Conservation (phyloP, 2,329 filamentous ascomycete species). For the Aspergillus hiratsukae region DNA sequence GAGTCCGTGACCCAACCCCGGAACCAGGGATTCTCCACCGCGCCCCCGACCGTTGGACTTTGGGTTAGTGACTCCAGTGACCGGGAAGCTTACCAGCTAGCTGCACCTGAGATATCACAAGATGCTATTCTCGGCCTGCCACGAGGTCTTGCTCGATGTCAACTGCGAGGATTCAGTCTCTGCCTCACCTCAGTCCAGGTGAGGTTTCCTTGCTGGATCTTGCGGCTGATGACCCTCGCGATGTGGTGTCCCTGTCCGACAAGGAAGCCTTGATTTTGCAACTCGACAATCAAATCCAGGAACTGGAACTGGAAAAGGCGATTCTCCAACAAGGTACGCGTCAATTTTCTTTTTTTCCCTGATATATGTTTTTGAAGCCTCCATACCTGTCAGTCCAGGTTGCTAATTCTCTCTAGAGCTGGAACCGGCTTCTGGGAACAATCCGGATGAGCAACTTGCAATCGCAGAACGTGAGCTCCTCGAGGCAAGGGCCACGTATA, state of each 20-base stretch:
- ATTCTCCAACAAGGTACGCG: slow-evolving; percentile 50
- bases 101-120: slow-evolving; percentile 23
- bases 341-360: neutral
- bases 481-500: slow-evolving; percentile 65
- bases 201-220: slow-evolving; percentile 38
- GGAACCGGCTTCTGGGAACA: slow-evolving; percentile 44
- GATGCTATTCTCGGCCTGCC: slow-evolving; percentile 20
- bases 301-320: slow-evolving; percentile 67
- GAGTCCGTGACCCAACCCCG: slow-evolving; percentile 10
- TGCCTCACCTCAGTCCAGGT: slow-evolving; percentile 29
- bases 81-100: slow-evolving; percentile 4
- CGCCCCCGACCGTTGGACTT: slow-evolving; percentile 6
- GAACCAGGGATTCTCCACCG: slow-evolving; percentile 14
- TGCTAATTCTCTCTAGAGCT: slow-evolving; percentile 17
- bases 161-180: slow-evolving; percentile 23
- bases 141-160: slow-evolving; percentile 33
- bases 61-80: neutral
- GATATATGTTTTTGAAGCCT: neutral
- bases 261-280: slow-evolving; percentile 63
- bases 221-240: slow-evolving; percentile 40
- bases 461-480: slow-evolving; percentile 62
- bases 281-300: slow-evolving; percentile 67
- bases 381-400: neutral
- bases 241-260: slow-evolving; percentile 57
- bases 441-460: slow-evolving; percentile 49